phyloP scores from a whole-genome alignment of 2,329 filamentous ascomycete species.

The Cladophialophora exuberans region DNA sequence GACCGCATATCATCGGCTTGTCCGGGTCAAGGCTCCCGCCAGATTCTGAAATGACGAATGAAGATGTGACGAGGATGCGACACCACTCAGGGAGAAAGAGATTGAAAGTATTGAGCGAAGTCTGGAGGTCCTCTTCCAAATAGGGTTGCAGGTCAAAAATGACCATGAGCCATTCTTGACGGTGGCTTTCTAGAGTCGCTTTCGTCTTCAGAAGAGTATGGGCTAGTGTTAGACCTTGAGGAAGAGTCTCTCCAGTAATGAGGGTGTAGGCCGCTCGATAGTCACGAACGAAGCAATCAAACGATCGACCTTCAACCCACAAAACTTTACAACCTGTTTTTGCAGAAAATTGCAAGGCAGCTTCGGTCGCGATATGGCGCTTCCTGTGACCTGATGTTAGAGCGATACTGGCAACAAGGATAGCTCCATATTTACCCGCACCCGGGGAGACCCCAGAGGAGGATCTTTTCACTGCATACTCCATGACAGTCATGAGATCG shows the following conservation, averaged over 20 bases:
- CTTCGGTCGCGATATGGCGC: conserved; percentile 19
- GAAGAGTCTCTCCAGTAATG: conserved; percentile 15
- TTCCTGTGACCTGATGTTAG: conserved; percentile 10
- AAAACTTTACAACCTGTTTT: conserved; percentile 16
- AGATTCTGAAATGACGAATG: background rate
- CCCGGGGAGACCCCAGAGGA: conserved; percentile 18
- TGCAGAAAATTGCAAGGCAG: conserved; percentile 17
- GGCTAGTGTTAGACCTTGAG: conserved; percentile 5
- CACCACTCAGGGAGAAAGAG: conserved; percentile 13
- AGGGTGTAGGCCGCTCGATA: conserved; percentile 16
- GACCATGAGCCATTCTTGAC: conserved; percentile 19
- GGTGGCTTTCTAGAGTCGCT: conserved; percentile 9
- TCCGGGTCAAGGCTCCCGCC: background rate
- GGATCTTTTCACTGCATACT: conserved; percentile 10
- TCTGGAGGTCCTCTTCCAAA: conserved; percentile 10
- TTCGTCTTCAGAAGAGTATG: conserved; percentile 14
- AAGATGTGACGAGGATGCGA: conserved; percentile 12
- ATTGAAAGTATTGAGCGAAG: background rate
- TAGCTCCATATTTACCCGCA: background rate
- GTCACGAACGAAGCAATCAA: conserved; percentile 18
- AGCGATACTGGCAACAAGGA: background rate
- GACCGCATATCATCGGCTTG: background rate
- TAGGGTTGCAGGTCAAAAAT: conserved; percentile 18
- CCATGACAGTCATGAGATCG: conserved; percentile 12
- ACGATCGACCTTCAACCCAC: conserved; percentile 15